These are phyloP conservation scores for Phytophthora europaea DNA, from an alignment of 352 stramenopile genomes.

Conservation along the genomic window DNA sequence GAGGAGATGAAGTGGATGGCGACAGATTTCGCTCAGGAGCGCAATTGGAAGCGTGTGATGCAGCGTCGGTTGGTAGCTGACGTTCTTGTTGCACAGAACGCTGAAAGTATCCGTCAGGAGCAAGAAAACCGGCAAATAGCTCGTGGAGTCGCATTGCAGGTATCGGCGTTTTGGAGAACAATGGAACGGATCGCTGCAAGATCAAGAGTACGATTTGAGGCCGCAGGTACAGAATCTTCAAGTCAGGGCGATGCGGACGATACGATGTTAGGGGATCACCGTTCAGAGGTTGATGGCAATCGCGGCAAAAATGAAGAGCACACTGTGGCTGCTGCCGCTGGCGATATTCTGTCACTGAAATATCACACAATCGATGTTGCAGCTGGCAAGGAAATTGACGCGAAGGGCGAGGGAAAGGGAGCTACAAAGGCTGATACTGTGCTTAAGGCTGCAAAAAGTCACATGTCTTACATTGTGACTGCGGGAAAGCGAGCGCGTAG, in stretches of 20 bases:
- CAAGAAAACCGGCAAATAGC: conserved; percentile 74
- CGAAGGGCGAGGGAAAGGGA: conserved; percentile 27
- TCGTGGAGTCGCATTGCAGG: conserved; percentile 68
- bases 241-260: conserved; percentile 19
- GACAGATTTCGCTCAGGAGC: conserved; percentile 96
- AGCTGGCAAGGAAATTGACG: conserved; percentile 20
- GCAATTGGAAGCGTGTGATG: conserved; percentile 95
- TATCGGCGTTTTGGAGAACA: conserved; percentile 86
- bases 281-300: conserved; percentile 35
- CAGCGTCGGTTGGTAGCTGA: conserved; percentile 73
- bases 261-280: conserved; percentile 13
- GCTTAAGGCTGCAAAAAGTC: conserved; percentile 34
- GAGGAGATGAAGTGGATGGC: conserved; percentile 98
- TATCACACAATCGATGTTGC: conserved; percentile 54
- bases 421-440: conserved; percentile 21
- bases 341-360: conserved; percentile 39
- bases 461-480: conserved; percentile 58
- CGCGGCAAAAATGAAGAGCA: conserved; percentile 33
- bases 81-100: conserved; percentile 74
- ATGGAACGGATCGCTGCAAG: conserved; percentile 88
- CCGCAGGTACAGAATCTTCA: conserved; percentile 32
- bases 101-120: conserved; percentile 74
- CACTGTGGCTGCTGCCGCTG: conserved; percentile 4
- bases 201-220: conserved; percentile 79
- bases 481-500: conserved; percentile 59